These are phyloP conservation scores for Podospora fimiseda DNA, from an alignment of 495 filamentous ascomycete species.

Conservation along the genomic window DNA sequence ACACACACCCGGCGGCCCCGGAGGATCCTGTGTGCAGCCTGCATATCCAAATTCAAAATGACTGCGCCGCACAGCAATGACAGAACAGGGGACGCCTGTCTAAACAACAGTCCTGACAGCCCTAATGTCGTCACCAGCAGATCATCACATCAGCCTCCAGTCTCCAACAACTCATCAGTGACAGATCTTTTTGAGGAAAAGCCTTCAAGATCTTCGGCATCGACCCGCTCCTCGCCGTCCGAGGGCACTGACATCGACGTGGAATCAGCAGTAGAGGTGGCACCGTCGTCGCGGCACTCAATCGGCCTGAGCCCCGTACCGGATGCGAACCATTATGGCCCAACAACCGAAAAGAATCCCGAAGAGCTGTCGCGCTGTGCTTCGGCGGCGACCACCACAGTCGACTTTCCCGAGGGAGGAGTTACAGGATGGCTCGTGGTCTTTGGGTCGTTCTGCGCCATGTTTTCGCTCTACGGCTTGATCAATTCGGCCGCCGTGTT, in stretches of 20 bases:
- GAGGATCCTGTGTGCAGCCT: not conserved
- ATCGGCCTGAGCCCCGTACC: not conserved
- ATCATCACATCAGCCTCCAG: not conserved
- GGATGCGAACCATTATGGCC: not conserved
- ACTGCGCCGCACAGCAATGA: not conserved
- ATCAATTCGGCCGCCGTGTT: constrained; percentile 58
- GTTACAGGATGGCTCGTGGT: constrained; percentile 55
- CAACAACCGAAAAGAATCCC: not conserved
- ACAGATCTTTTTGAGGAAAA: not conserved
- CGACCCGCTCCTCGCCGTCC: not conserved
- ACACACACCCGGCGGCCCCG: too few species aligned
- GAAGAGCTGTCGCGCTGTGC: constrained; percentile 3
- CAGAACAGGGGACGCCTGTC: constrained; percentile 5
- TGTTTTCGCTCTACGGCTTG: constrained; percentile 59
- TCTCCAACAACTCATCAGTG: not conserved
- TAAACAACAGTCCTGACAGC: not conserved
- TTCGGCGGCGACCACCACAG: constrained; percentile 18
- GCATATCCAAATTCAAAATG: not conserved
- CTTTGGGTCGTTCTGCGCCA: constrained; percentile 52
- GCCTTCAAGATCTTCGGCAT: not conserved
- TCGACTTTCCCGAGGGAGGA: constrained; percentile 56
- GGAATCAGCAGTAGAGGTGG: not conserved
- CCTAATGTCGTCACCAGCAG: constrained; percentile 1
- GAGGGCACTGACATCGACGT: not conserved
- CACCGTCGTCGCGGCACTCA: not conserved